A percentile compares a stretch with the other conserved stretches of the same genome.
Evolutionary conservation across 495 filamentous ascomycete species (phyloP).

Genomic region (Geopyxis carbonaria): DNA sequence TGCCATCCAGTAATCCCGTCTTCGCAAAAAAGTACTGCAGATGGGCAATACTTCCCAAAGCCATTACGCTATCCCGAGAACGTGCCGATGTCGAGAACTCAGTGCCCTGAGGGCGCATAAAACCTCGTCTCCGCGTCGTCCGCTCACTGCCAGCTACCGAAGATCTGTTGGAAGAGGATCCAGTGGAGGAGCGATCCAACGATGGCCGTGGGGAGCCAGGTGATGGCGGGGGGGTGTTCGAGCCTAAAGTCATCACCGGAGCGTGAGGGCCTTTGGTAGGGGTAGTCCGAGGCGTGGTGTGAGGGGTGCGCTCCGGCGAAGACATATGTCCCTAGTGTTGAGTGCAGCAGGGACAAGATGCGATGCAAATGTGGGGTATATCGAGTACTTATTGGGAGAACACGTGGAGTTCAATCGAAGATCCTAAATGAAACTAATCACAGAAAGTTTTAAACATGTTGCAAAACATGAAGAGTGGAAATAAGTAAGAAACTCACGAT

Average conservation of each 20-base stretch:
- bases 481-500: too few species aligned
- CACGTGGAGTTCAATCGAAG: too few species aligned
- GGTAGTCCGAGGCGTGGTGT: slow-evolving; percentile 28
- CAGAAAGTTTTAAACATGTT: too few species aligned
- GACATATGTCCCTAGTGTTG: neutral
- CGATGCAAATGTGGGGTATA: too few species aligned
- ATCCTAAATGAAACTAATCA: too few species aligned
- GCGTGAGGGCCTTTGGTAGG: slow-evolving; percentile 13
- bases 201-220: slow-evolving; percentile 12
- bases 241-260: slow-evolving; percentile 10
- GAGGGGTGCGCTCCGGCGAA: slow-evolving; percentile 36
- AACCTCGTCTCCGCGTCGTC: slow-evolving; percentile 15
- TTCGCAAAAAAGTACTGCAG: slow-evolving; percentile 96
- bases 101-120: slow-evolving; percentile 67
- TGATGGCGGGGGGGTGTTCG: slow-evolving; percentile 17
- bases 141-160: slow-evolving; percentile 20
- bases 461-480: too few species aligned
- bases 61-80: slow-evolving; percentile 84
- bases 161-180: slow-evolving; percentile 1
- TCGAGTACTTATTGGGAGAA: too few species aligned
- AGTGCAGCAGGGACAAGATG: neutral
- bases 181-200: slow-evolving; percentile 40
- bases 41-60: slow-evolving; percentile 88
- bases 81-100: slow-evolving; percentile 80
- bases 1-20: slow-evolving; percentile 83